Conservation (phyloP, 179 eudicot species). For the Amaranthus tricolor region DNA sequence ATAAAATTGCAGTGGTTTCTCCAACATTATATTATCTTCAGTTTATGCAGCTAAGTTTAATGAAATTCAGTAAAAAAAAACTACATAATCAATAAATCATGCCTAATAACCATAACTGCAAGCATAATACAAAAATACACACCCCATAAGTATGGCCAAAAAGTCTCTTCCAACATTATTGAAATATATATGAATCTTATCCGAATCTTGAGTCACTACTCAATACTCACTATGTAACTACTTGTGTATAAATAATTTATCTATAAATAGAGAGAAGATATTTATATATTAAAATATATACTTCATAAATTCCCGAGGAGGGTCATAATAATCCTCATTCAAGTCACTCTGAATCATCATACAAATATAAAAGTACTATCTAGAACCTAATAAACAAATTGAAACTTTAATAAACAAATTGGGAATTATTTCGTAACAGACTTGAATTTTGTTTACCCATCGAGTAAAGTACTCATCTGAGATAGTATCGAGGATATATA, state of each 20-base stretch:
- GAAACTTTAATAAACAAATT: not conserved
- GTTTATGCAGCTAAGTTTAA: not conserved
- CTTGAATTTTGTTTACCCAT: too few relatives aligned
- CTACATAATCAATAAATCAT: not conserved
- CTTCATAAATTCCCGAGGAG: not conserved
- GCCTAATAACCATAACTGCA: not conserved
- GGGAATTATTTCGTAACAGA: too few relatives aligned
- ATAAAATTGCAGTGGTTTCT: too few relatives aligned
- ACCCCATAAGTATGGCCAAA: not conserved
- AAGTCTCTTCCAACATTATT: conserved; percentile 13
- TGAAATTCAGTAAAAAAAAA: not conserved
- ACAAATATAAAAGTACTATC: not conserved
- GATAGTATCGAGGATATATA: too few relatives aligned
- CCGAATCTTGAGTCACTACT: conserved; percentile 14
- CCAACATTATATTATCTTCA: not conserved
- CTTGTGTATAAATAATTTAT: not conserved
- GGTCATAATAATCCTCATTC: not conserved
- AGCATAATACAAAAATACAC: not conserved
- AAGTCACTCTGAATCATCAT: conserved; percentile 11
- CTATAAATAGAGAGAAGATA: not conserved
- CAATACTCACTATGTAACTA: not conserved
- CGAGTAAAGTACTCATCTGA: too few relatives aligned
- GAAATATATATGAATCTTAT: not conserved
- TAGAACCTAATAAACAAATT: not conserved
- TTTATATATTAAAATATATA: conserved; percentile 10